Base-by-base conservation (phyloP, 768 basidiomycete species). In the Macrocybe gigantea region DNA sequence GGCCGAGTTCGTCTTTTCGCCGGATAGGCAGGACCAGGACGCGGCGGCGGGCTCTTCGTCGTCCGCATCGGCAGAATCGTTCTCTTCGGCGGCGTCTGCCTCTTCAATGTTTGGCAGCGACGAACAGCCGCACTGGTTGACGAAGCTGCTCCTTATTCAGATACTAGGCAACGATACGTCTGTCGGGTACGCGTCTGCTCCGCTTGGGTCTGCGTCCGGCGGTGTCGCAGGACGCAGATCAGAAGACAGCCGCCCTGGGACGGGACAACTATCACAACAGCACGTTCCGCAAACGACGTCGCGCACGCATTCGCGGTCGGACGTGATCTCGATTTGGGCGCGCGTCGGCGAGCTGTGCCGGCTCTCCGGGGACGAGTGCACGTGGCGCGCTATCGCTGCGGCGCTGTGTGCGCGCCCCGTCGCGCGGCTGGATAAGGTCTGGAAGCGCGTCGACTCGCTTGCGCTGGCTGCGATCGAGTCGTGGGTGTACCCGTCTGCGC, bases 71-170 rank as follows among this genome's bases (percentile, higher is more conserved):
- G 44, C 1, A 44, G 50, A 7, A 51, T 46, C 10, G 12, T 43
- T 37, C 12, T 22, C 22, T 22, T 34, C 33, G 11, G 32, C 51
- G 41, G 47, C 51, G 39, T 60, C 58, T 12, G 55, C 58, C 14
- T 48, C 60, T 11, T 67, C 68, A 15, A 72, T 90, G 12, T 80
- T 86, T 52, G 88, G 88, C 6, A 83, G 67, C 49, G 83, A 86
- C 30, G 80, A 80, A 5, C 72, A 70, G 38, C 86, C 88, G 1
- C 85, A 93, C 60, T 93, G 89, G 88, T 67, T 92, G 37, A 92
- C 90, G 10, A 83, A 78, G 56, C 63, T 87, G 4, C 65, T 92
- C 5, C 62, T 93, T 1, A 61, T 83, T 38, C 88, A 89, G 59
- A 76, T 90, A 9, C 72, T 91, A 9, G 80, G 78, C 22, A 72